These are phyloP conservation scores for Septoria petroselini DNA, from an alignment of 2,329 filamentous ascomycete species.

Conservation along the genomic window DNA sequence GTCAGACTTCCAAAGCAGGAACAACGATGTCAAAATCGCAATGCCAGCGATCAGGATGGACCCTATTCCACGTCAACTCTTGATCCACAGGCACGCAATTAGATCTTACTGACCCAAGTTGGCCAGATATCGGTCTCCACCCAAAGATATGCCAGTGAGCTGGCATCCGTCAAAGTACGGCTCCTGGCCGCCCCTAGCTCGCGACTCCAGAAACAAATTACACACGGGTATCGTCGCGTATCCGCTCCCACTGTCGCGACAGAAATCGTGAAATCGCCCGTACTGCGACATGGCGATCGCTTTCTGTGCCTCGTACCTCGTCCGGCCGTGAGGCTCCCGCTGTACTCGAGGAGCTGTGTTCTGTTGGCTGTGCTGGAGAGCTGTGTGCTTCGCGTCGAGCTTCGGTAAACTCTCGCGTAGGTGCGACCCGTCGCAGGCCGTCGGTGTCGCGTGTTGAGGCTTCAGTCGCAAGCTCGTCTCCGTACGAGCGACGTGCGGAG, in stretches of 20 bases:
- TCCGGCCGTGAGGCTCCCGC: not conserved
- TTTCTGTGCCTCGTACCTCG: not conserved
- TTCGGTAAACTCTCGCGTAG: not conserved
- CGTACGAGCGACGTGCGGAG: not conserved
- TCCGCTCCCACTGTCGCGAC: slow-evolving; percentile 48
- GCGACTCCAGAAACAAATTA: slow-evolving; percentile 61
- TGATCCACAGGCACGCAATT: slow-evolving; percentile 8
- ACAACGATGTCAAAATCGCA: slow-evolving; percentile 65
- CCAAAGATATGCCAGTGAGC: slow-evolving; percentile 70
- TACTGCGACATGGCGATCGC: slow-evolving; percentile 31
- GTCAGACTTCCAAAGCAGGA: slow-evolving; percentile 76
- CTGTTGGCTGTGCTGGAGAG: no score
- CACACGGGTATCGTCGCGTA: slow-evolving; percentile 43
- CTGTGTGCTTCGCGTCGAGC: not conserved
- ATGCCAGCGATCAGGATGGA: slow-evolving; percentile 79
- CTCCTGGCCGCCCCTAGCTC: slow-evolving; percentile 59
- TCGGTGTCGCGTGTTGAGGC: not conserved
- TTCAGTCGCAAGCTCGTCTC: not conserved
- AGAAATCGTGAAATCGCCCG: slow-evolving; percentile 46
- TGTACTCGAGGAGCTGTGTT: not conserved
- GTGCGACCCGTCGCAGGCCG: not conserved
- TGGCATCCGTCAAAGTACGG: slow-evolving; percentile 58
- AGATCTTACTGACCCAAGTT: slow-evolving; percentile 67
- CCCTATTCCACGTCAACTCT: slow-evolving; percentile 52
- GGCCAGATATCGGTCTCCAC: slow-evolving; percentile 62